Base-by-base conservation (phyloP, 1,284 basidiomycete genomes). In the Testicularia cyperi region DNA sequence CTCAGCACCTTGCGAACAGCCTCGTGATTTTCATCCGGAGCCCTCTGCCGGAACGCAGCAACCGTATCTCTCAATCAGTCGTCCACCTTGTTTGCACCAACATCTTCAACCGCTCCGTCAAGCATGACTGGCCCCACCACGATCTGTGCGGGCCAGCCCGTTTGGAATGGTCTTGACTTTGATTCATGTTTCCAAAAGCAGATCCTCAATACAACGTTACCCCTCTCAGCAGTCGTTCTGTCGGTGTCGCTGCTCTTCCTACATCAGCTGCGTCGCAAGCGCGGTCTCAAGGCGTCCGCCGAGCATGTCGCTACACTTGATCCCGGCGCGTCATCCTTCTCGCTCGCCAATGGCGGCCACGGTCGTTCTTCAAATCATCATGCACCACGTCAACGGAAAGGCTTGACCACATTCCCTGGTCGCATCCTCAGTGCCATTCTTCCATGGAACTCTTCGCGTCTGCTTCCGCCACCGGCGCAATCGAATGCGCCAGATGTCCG, bases 371-470 rank as follows among this genome's bases (percentile, higher is more conserved):
- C n/a, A n/a, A n/a, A n/a, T n/a, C n/a, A n/a, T n/a, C n/a, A n/a
- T n/a, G n/a, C n/a, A n/a, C n/a, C n/a, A n/a, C n/a, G n/a, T n/a
- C n/a, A n/a, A n/a, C n/a, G n/a, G n/a, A n/a, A n/a, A n/a, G n/a
- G 21, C 22, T 41, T 33, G 1, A 26, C 43, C 1, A 40, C 38
- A 6, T 41, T 42, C 7, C 41, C 49, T 35, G 44, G 45, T 30
- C 44, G 55, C 35, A 18, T 60, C 12, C 29, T 68, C 18, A 38
- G 23, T n/a, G 25, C 40, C 10, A 44, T 70, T 10, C 18, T 68
- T 34, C 63, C 68, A 2, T 68, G 65, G 62, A 65, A 66, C 35
- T 61, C 62, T 13, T 54, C 57, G 6, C 49, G 55, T 28, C 44
- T 70, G 34, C 30, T 54, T 6, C 19, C 33, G 15, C 20, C 8